Base-by-base conservation (phyloP, 371 early-diverging fungal genomes). In the Phascolomyces articulosus region DNA sequence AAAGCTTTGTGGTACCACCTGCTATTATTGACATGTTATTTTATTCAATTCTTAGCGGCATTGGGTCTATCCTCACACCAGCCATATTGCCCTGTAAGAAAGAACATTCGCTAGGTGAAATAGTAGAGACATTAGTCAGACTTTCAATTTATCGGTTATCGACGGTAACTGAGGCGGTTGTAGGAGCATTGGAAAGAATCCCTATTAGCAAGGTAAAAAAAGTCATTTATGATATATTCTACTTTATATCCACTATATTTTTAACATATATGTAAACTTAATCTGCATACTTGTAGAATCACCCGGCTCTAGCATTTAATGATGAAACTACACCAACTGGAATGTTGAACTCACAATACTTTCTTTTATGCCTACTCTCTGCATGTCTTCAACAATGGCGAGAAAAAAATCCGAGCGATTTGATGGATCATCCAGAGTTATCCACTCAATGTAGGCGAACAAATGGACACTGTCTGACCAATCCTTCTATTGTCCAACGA, bases 301-400 rank as follows among this genome's bases (percentile, higher is more conserved):
- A 8, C 13, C 11, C 29, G 16, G 4, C 34, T 11, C 16, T 27
- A 7, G 20, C 40, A n/a, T 59, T 38, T 16, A 38, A 27, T 27
- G 28, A 47, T n/a, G 29, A 59, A 24, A 2, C 3, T 20, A 27
- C 40, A 18, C 24, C 40, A n/a, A 11, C 13, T 4, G 47, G 44
- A 10, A 44, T 59, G 20, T n/a, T 41, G 16, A 23, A 59, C 27
- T 59, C 60, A 4, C 60, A 47, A 15, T 59, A 59, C 20, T 47
- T 59, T 9, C 28, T 59, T 18, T 16, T 59, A 9, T 59, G 60
- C 13, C 8, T 59, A 6, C 20, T 59, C 8, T 44, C 29, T 18
- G 28, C 60, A 7, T 59, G 60, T 47, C 60, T 59, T 26, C 40
- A 59, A 26, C 47, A 47, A 18, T 59, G 60, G 60, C 47, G 47